Base-by-base conservation (phyloP, 1,284 basidiomycete species). In the Ceratobasidium sp. region DNA sequence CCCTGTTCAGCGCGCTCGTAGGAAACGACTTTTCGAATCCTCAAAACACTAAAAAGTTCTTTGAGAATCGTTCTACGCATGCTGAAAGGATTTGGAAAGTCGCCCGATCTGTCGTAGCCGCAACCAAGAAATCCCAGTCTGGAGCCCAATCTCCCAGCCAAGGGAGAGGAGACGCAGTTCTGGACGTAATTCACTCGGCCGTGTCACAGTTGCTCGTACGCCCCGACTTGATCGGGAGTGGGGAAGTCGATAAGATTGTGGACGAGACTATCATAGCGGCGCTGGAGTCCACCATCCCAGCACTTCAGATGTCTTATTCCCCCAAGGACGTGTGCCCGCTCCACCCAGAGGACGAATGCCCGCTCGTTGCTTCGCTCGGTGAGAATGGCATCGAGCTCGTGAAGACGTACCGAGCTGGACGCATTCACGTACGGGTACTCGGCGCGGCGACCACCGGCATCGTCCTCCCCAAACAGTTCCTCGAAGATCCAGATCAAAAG, bases 1-100 rank as follows among this genome's bases (percentile, higher is more conserved):
- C 94, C 0, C 83, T 96, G 10, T 82, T 96, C n/a, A 92, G 89
- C 10, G 88, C 92, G 1, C 80, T 96, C 1, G 85, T 93, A 8
- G 94, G 94, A 32, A 96, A 95, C 76, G 94, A 96, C 77, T 93
- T 89, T 75, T 84, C 88, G 0, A 79, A 85, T 77, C 75, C 83
- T 77, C 73, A 81, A 79, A 29, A 79, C 77, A 42, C 80, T 79
- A 65, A 85, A n/a, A 87, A 87, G 22, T 90, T 92, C 77, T 92
- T 92, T 74, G 86, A 89, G 45, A 80, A 83, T 49, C 78, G 80
- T n/a, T 77, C 86, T 29, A 83, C 83, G 2, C 22, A 57, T 12
- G 38, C 50, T 15, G 55, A 74, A 22, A 69, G 73, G 15, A 72
- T 75, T 29, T 65, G 70, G 42, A 65, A 72, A 31, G 72, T 73